These are phyloP conservation scores for Aphanomyces euteiches DNA, from an alignment of 352 stramenopile species.

Conservation along the genomic window DNA sequence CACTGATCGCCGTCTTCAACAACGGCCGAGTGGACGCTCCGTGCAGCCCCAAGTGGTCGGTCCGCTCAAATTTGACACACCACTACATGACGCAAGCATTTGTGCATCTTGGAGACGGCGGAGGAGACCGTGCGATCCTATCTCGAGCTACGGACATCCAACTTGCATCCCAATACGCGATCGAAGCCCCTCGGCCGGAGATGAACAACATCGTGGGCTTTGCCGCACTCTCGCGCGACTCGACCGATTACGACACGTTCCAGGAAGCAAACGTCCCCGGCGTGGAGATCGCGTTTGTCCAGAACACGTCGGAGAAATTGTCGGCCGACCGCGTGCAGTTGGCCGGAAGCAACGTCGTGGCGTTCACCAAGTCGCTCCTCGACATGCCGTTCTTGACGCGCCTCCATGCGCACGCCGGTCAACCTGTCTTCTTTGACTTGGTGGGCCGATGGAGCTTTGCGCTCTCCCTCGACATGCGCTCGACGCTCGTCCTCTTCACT, in stretches of 20 bases:
- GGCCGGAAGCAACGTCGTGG: conserved; percentile 11
- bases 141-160: conserved; percentile 23
- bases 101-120: conserved; percentile 17
- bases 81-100: conserved; percentile 17
- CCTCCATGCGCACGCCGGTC: not conserved
- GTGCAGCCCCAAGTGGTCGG: conserved; percentile 16
- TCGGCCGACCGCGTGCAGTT: conserved; percentile 5
- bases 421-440: conserved; percentile 23
- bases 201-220: conserved; percentile 27
- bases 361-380: conserved; percentile 10
- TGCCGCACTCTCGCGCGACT: not conserved
- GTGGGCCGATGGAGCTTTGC: not conserved
- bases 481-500: not conserved
- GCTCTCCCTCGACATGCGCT: not conserved
- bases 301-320: conserved; percentile 11
- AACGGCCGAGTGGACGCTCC: conserved; percentile 2
- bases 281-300: conserved; percentile 25
- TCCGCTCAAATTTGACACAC: not conserved
- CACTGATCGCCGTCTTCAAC: conserved; percentile 22
- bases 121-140: conserved; percentile 17
- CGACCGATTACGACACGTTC: conserved; percentile 17
- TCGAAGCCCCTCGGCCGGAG: conserved; percentile 4
- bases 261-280: conserved; percentile 6
- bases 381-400: not conserved
- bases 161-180: not conserved